Conservation (phyloP, 106 monocot species). For the Hemerocallis citrina region DNA sequence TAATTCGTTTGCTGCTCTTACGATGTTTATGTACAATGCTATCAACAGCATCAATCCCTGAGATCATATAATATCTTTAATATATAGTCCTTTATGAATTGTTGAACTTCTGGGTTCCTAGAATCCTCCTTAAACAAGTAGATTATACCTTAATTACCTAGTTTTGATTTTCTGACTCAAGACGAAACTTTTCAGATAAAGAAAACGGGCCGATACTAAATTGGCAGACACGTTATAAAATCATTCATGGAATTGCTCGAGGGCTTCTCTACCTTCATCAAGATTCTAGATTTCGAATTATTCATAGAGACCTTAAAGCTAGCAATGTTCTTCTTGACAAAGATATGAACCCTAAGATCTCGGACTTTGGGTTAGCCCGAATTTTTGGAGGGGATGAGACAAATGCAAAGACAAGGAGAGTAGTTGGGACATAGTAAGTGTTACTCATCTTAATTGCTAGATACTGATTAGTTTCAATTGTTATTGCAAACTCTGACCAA, state of each 20-base stretch:
- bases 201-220: slow-evolving; percentile 5
- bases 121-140: neutral
- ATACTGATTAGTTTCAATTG: neutral
- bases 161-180: neutral
- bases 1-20: no score
- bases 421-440: slow-evolving; percentile 35
- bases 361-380: slow-evolving; percentile 34
- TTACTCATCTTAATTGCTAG: neutral
- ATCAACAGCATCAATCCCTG: no score
- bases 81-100: no score
- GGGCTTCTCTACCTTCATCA: slow-evolving; percentile 36
- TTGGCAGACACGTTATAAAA: slow-evolving; percentile 24
- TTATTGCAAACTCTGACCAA: neutral
- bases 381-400: slow-evolving; percentile 19
- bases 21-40: no score
- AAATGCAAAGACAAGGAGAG: slow-evolving; percentile 14
- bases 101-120: no score
- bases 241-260: slow-evolving; percentile 32
- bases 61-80: no score
- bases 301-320: slow-evolving; percentile 24
- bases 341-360: slow-evolving; percentile 33
- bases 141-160: neutral
- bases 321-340: slow-evolving; percentile 31
- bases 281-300: slow-evolving; percentile 23
- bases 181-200: slow-evolving; percentile 12